Conservation (phyloP, 495 filamentous ascomycete species). For the Aspergillus indologenus region DNA sequence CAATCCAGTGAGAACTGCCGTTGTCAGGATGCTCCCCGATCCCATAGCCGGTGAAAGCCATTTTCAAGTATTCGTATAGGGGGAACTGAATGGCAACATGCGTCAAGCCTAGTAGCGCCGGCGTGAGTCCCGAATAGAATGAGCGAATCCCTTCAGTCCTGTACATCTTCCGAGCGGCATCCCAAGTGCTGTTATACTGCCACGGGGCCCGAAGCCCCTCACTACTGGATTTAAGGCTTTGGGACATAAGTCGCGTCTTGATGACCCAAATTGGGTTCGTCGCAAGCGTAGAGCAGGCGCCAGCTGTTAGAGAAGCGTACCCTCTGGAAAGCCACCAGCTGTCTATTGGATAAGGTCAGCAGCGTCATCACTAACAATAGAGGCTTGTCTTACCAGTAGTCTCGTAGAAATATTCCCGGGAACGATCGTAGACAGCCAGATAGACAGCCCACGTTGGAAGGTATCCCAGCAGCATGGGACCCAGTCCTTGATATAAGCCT, state of each 20-base stretch:
- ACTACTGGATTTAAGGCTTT: constrained; percentile 51
- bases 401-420: constrained; percentile 67
- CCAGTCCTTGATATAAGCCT: constrained; percentile 90
- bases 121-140: constrained; percentile 94
- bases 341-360: constrained; percentile 29
- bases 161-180: constrained; percentile 96
- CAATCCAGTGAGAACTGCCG: constrained; percentile 61
- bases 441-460: constrained; percentile 98
- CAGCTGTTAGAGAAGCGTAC: constrained; percentile 81
- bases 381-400: constrained; percentile 53
- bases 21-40: constrained; percentile 68
- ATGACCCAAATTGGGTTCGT: constrained; percentile 99
- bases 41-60: constrained; percentile 79
- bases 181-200: constrained; percentile 83
- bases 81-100: constrained; percentile 99
- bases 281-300: constrained; percentile 84
- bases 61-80: constrained; percentile 90
- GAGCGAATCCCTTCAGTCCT: constrained; percentile 77
- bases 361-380: background rate
- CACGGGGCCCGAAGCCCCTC: constrained; percentile 68
- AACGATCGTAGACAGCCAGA: constrained; percentile 89
- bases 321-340: constrained; percentile 61
- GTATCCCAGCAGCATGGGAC: constrained; percentile 92
- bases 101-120: constrained; percentile 85
- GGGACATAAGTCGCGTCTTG: constrained; percentile 96